Evolutionary conservation across 2,329 filamentous ascomycete species (phyloP), one percentile per base, ranked within the genome.

Genomic region (Pseudogymnoascus sp.): DNA sequence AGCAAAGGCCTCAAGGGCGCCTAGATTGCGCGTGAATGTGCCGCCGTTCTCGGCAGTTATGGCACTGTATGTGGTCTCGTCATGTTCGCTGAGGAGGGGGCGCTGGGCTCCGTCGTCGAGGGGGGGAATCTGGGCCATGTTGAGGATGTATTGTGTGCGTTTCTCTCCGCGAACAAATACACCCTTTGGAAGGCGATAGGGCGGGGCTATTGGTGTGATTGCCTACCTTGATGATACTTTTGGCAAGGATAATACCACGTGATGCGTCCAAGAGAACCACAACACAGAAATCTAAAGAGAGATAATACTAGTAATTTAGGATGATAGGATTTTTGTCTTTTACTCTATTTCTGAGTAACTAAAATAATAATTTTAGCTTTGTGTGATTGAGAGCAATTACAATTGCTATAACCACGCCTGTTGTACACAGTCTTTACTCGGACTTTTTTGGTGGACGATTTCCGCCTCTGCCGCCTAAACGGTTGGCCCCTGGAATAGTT

Each of bases 1-100:
- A 22, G 82, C 82, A 66, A 86, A 87, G 0, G 79, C 79, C 67
- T 82, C 79, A 28, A 77, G 63, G 8, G 79, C 72, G 26, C 78
- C 80, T 4, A 81, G 77, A 65, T 77, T 79, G n/a, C 76, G 74
- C 41, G 70, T 75, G 65, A 81, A 81, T 6, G 75, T 73, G 8
- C 66, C 61, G 37, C 59, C 22, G 6, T 33, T 56, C 43, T 33
- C 28, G 33, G 4, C 12, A 24, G 24, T 6, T 19, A 50, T n/a
- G 6, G 28, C 22, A 26, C 12, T 53, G 24, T 65, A 65, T 2
- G 60, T 35, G 2, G 41, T 14, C 28, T 62, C 62, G 4, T 28
- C 26, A n/a, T 56, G 16, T 7, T 37, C 61, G 14, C n/a, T 37
- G 16, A 64, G 63, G 10, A 64, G 63, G 4, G 61, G 61, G 7